Base-by-base conservation (phyloP, 176 grass and related monocot species). In the Carex scoparia region DNA sequence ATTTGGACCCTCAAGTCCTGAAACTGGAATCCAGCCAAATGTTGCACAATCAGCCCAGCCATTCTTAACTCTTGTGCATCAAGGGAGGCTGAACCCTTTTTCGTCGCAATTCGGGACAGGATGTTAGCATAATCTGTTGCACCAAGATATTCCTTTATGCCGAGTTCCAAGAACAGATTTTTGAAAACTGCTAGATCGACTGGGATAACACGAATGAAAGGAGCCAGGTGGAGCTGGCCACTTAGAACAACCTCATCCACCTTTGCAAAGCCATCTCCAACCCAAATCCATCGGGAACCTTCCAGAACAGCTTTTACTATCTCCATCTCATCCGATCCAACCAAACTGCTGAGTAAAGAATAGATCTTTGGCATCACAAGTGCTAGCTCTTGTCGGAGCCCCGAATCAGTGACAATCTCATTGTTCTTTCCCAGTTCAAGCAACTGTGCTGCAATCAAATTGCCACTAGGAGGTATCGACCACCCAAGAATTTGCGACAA, bases 341-440 rank as follows among this genome's bases (percentile, higher is more conserved):
- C 92, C 88, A 94, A 86, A 73, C 87, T 90, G 69, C 64, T 93
- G 87, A 98, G 69, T 55, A 98, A 67, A 5, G 92, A 93, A 89
- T 98, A 98, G 80, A 98, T 91, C 86, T 93, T 98, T 53, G 95
- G 95, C 92, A 98, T 98, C 61, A 89, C 88, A 77, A 93, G 86
- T 12, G 92, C 92, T 89, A 98, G 91, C 85, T 98, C 95, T 91
- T 94, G 92, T 55, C 89, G 86, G 82, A 98, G 89, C 31, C 68
- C 58, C 90, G 92, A 92, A 86, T 94, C 92, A 62, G 84, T 94
- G 83, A 98, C 85, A 84, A 98, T 89, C 71, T 98, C 95, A 90
- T 98, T 98, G 86, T 98, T 98, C 84, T 94, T 98, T 14, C 95
- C 95, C 68, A 94, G 86, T 86, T 98, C 95, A 87, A 97, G 95